Base-by-base conservation (phyloP, 257 asterid genomes). In the Gentiana dahurica region DNA sequence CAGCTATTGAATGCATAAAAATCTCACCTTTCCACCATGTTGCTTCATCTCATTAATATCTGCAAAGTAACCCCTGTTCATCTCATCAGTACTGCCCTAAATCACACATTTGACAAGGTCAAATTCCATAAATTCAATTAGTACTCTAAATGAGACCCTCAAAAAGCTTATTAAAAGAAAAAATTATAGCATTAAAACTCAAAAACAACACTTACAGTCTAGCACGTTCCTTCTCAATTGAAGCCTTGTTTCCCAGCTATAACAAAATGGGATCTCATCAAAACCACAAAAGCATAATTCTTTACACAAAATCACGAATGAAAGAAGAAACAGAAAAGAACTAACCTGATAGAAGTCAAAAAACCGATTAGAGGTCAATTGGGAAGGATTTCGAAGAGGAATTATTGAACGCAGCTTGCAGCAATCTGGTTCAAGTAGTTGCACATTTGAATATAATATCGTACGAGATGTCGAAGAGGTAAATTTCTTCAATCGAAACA, bases 61-160 rank as follows among this genome's bases (percentile, higher is more conserved):
- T 55, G 87, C 91, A 66, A 85, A 83, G 72, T 80, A 85, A 66
- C 95, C 87, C 68, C 97, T 66, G 53, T 59, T 80, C 77, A 92
- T 72, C 86, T 92, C 99, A 80, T 92, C 97, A 67, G 75, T 70
- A 92, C 97, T 92, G 99, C 76, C 86, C 85, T 78, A 88, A 73
- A 74, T 60, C 64, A 66, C 69, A 74, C 34, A 15, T 63, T 54
- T 12, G 61, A 63, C 58, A 12, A 51, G 64, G 57, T 58, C 60
- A 61, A 56, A 53, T 39, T 60, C 60, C 60, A 62, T 45, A 71
- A 47, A 24, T 50, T 47, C 59, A 53, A 8, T 39, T 6, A n/a
- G 66, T 9, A 36, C 39, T 32, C 34, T 45, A 58, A 35, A 34
- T 3, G 45, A 66, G 24, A 24, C 24, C 24, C 24, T 24, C 24